These are phyloP conservation scores for Triglochin maritima DNA, from an alignment of 106 monocot genomes.

Conservation along the genomic window DNA sequence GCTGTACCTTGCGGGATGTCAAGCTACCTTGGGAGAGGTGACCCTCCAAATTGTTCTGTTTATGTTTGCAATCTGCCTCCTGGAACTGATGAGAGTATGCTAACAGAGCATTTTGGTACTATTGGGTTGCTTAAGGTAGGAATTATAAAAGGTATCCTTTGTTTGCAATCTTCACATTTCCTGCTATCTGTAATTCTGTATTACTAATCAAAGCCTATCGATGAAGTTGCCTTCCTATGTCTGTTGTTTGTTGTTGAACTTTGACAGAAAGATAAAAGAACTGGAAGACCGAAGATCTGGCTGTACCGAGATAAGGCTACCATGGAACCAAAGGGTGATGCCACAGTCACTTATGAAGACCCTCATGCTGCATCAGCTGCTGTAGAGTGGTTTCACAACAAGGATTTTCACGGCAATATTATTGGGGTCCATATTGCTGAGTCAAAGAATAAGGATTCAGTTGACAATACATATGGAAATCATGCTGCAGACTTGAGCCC, in stretches of 20 bases:
- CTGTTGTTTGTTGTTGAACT: neutral
- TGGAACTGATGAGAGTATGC: slow-evolving; percentile 86
- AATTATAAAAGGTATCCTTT: slow-evolving; percentile 53
- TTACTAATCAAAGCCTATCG: neutral
- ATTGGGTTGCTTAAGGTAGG: slow-evolving; percentile 99
- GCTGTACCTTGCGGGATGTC: slow-evolving; percentile 36
- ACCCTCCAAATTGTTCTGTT: slow-evolving; percentile 58
- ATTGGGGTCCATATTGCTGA: slow-evolving; percentile 88
- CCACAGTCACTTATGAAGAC: slow-evolving; percentile 95
- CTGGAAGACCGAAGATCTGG: slow-evolving; percentile 90
- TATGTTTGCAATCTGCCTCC: slow-evolving; percentile 89
- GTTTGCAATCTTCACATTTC: slow-evolving; percentile 8
- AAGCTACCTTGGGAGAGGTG: slow-evolving; percentile 43
- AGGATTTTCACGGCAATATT: slow-evolving; percentile 81
- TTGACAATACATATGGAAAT: slow-evolving; percentile 19
- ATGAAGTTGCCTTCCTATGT: neutral
- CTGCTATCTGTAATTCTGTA: neutral
- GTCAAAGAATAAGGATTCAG: slow-evolving; percentile 65
- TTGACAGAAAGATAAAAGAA: slow-evolving; percentile 90
- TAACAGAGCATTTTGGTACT: slow-evolving; percentile 95
- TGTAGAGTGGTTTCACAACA: slow-evolving; percentile 95
- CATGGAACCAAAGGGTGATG: slow-evolving; percentile 98
- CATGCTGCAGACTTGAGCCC: slow-evolving; percentile 11
- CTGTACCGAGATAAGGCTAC: slow-evolving; percentile 85
- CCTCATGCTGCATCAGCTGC: slow-evolving; percentile 96